Evolutionary conservation across 2,329 filamentous ascomycete species (phyloP).

Genomic region (Fusarium metavorans): DNA sequence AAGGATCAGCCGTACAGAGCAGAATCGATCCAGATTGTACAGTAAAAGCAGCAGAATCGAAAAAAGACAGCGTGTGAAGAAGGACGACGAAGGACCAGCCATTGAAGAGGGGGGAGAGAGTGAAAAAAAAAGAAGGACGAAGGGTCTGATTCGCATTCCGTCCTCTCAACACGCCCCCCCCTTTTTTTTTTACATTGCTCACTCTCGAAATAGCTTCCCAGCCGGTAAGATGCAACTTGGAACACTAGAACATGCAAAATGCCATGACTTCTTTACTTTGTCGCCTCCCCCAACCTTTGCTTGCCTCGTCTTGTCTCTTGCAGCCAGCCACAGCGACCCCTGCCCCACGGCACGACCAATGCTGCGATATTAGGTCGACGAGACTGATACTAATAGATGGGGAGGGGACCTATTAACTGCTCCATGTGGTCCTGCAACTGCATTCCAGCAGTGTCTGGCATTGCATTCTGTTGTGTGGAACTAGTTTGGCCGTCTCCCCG

Average conservation of each 20-base stretch:
- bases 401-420: background rate
- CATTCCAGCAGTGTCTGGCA: slow-evolving; percentile 35
- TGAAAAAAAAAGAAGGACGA: slow-evolving; percentile 9
- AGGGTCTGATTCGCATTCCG: slow-evolving; percentile 5
- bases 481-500: background rate
- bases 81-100: slow-evolving; percentile 9
- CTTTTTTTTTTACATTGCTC: background rate
- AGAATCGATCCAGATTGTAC: slow-evolving; percentile 1
- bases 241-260: slow-evolving; percentile 12
- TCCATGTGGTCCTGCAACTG: slow-evolving; percentile 13
- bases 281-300: slow-evolving; percentile 2
- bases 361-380: background rate
- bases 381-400: background rate
- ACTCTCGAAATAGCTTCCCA: slow-evolving; percentile 19
- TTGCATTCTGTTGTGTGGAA: background rate
- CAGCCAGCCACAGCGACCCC: slow-evolving; percentile 30
- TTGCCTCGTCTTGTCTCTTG: slow-evolving; percentile 32
- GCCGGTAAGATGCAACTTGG: slow-evolving; percentile 10
- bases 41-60: background rate
- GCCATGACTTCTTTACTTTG: slow-evolving; percentile 9
- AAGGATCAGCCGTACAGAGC: background rate
- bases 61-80: slow-evolving; percentile 2
- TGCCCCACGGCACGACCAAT: slow-evolving; percentile 24
- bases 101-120: slow-evolving; percentile 12
- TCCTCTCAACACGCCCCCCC: slow-evolving; percentile 18